Base-by-base conservation (phyloP, 441 rosid species). In the Breynia disticha region DNA sequence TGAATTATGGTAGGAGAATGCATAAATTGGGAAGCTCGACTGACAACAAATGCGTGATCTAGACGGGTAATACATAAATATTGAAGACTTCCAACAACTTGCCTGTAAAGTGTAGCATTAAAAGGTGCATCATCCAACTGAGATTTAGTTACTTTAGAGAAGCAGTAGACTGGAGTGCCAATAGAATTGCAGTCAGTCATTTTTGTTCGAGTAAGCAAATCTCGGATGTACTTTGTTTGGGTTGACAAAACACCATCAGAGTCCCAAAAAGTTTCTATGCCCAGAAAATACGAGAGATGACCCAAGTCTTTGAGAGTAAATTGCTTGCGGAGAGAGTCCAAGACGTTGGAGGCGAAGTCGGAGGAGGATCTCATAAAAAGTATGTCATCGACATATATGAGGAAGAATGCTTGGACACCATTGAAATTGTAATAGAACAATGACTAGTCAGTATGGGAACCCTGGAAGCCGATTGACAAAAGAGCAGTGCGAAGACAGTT, bases 381-480 rank as follows among this genome's bases (percentile, higher is more conserved):
- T 3, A 57, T 46, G 9, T 57, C 54, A 37, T 57, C 46, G 14
- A 39, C 48, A 39, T 58, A 58, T 4, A 41, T 11, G 14, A 58
- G 20, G 4, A 49, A 14, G 48, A 13, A 49, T 1, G 16, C 7
- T n/a, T 7, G 0, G 3, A 6, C 2, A 5, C 2, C 12, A 1
- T 15, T 16, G n/a, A n/a, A n/a, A 0, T 19, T 0, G 16, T 5
- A 2, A 38, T 10, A 20, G 5, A 32, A n/a, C n/a, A n/a, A n/a
- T 9, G 16, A 49, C 48, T 14, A 48, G 19, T 1, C 4, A 7
- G 46, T 9, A 2, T 4, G 1, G 0, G 41, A 18, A 0, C 2
- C 28, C 11, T 1, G 12, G 19, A 48, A 58, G 18, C 41, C n/a
- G 21, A 19, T 7, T 2, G 44, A 9, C 44, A 9, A 6, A 7